These are phyloP conservation scores for Ophiosphaerella korrae DNA, from an alignment of 2,329 filamentous ascomycete species.

Conservation along the genomic window DNA sequence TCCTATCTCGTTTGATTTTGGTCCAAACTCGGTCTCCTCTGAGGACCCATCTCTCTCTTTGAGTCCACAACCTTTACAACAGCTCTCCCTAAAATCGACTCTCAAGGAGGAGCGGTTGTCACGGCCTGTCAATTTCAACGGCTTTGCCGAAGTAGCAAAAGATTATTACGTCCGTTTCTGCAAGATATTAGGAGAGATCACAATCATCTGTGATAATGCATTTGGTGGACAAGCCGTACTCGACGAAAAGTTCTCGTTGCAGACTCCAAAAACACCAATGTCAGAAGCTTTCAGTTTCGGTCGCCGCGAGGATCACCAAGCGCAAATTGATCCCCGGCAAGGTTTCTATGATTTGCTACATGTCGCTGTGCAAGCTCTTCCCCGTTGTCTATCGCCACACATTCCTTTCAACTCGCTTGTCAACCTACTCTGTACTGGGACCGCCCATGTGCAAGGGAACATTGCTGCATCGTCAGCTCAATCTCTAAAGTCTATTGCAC, in stretches of 20 bases:
- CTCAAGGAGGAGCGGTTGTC: constrained; percentile 69
- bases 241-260: constrained; percentile 90
- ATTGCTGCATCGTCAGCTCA: constrained; percentile 92
- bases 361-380: constrained; percentile 92
- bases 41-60: constrained; percentile 37
- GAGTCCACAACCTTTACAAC: constrained; percentile 41
- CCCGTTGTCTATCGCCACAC: constrained; percentile 87
- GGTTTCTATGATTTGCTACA: constrained; percentile 95
- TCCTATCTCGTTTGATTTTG: constrained; percentile 66
- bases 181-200: constrained; percentile 93
- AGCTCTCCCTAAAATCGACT: constrained; percentile 41
- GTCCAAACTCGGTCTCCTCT: constrained; percentile 50
- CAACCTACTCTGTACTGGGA: constrained; percentile 93
- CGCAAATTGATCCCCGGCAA: constrained; percentile 80
- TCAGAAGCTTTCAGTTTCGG: constrained; percentile 91
- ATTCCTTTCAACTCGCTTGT: constrained; percentile 93
- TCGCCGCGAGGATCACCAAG: constrained; percentile 78
- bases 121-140: constrained; percentile 62
- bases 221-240: constrained; percentile 95
- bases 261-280: constrained; percentile 91
- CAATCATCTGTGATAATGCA: constrained; percentile 92
- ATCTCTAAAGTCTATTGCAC: constrained; percentile 92
- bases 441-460: constrained; percentile 89
- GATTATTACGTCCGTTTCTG: constrained; percentile 92
- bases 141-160: constrained; percentile 75